Base-by-base conservation (phyloP, 1,139 yeast genomes). In the Blastobotrys elegans region DNA sequence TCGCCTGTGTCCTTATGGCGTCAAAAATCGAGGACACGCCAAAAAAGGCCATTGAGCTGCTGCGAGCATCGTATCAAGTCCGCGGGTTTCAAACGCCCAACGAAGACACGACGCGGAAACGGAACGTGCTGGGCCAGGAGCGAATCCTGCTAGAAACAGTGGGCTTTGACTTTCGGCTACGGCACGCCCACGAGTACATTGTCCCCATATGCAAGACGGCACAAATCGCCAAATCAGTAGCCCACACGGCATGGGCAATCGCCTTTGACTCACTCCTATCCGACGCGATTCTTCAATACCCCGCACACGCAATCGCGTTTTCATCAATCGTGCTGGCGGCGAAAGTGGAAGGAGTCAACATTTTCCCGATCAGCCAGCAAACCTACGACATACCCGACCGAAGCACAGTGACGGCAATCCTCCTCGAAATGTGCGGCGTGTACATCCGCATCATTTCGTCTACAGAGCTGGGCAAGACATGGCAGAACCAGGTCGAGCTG, bases 11-110 rank as follows among this genome's bases (percentile, higher is more conserved):
- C n/a, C 78, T 88, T 52, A 74, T 89, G 31, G 87, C 97, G 2
- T 74, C 84, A 39, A 90, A 92, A 64, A 80, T 82, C 56, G 96
- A 88, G 61, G 97, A 90, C 62, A 89, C 95, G 37, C 82, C 90
- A 35, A 90, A 90, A 65, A 84, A 86, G 58, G 67, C 84, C 16
- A 72, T 80, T 50, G 92, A 86, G 46, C 75, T 84, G 41, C 58
- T 66, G 7, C 62, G 63, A 22, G 39, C 48, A n/a, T 57, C 56
- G 17, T 50, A 47, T 33, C 40, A 44, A n/a, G 32, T 50, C 8
- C 48, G 52, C n/a, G 46, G 44, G 13, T 31, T 32, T 22, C 69
- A 68, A 0, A 51, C 48, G 43, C 22, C 57, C 4, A 56, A 56
- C 17, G 59, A 57, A 16, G 38, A 51, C 41, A n/a, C 35, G 7